phyloP scores from a whole-genome alignment of 2,329 filamentous ascomycete species.

The Stemphylium lycopersici region DNA sequence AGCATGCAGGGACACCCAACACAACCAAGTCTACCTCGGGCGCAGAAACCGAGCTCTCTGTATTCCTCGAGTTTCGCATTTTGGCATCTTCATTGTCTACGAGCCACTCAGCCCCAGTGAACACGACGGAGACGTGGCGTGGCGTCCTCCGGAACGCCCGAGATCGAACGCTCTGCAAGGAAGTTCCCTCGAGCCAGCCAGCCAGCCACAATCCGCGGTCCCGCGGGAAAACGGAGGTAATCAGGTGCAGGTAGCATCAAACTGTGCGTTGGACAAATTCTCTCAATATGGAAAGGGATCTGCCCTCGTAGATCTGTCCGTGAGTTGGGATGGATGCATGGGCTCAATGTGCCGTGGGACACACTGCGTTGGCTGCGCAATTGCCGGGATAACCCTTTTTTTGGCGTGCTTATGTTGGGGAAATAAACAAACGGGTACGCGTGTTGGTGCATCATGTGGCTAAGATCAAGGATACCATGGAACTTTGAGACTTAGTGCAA shows the following conservation, averaged over 20 bases:
- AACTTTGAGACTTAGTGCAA: no score
- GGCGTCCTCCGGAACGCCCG: constrained; percentile 10
- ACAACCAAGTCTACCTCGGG: not conserved
- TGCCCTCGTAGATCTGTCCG: not conserved
- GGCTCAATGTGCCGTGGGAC: no score
- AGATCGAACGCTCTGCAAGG: constrained; percentile 20
- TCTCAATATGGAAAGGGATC: not conserved
- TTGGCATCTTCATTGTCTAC: not conserved
- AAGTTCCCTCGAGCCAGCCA: constrained; percentile 11
- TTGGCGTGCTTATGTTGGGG: no score
- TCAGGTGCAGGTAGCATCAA: constrained; percentile 6
- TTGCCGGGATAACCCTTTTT: not conserved
- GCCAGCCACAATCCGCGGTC: not conserved
- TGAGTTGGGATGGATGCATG: not conserved
- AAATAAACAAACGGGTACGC: no score
- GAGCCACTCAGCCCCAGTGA: no score
- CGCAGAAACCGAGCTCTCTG: not conserved
- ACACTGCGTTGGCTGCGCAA: not conserved
- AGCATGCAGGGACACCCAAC: not conserved
- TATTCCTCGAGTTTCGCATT: not conserved
- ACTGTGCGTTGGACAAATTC: not conserved
- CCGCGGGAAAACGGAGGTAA: constrained; percentile 5
- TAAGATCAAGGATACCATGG: no score
- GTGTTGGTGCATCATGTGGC: no score
- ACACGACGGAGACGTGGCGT: constrained; percentile 12